phyloP scores from a whole-genome alignment of 1,139 yeast species.

The Taphrina sp. region DNA sequence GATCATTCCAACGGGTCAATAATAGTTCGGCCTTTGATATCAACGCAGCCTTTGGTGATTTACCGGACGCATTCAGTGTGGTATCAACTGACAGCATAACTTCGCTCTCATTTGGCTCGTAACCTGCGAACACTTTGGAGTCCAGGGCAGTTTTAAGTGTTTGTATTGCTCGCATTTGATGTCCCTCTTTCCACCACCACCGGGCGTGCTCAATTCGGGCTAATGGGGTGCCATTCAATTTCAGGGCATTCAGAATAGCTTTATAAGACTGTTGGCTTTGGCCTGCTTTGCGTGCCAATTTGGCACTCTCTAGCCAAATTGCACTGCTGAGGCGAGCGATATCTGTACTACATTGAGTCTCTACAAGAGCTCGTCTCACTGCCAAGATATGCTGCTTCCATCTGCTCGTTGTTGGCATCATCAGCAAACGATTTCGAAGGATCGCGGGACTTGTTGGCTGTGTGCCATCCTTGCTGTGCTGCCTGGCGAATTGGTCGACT shows the following conservation, averaged over 20 bases:
- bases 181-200: slow-evolving; percentile 86
- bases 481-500: slow-evolving; percentile 42
- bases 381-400: slow-evolving; percentile 59
- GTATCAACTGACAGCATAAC: slow-evolving; percentile 7
- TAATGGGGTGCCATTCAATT: slow-evolving; percentile 44
- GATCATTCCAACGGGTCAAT: slow-evolving; percentile 86
- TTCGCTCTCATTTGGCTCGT: slow-evolving; percentile 22
- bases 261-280: slow-evolving; percentile 73
- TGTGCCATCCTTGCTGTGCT: not conserved
- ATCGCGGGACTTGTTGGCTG: slow-evolving; percentile 34
- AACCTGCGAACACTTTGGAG: slow-evolving; percentile 36
- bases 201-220: slow-evolving; percentile 81
- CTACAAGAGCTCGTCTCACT: slow-evolving; percentile 58
- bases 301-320: slow-evolving; percentile 61
- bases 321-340: not conserved
- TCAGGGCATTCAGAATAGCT: slow-evolving; percentile 67
- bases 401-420: slow-evolving; percentile 39
- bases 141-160: slow-evolving; percentile 53
- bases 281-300: slow-evolving; percentile 64
- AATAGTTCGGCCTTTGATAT: slow-evolving; percentile 57
- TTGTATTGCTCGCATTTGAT: slow-evolving; percentile 79
- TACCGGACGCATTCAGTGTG: not conserved
- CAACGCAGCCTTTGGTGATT: slow-evolving; percentile 37
- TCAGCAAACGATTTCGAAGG: slow-evolving; percentile 13
- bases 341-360: slow-evolving; percentile 44